phyloP scores from a whole-genome alignment of 257 asterid genomes.

The Craterostigma plantagineum region DNA sequence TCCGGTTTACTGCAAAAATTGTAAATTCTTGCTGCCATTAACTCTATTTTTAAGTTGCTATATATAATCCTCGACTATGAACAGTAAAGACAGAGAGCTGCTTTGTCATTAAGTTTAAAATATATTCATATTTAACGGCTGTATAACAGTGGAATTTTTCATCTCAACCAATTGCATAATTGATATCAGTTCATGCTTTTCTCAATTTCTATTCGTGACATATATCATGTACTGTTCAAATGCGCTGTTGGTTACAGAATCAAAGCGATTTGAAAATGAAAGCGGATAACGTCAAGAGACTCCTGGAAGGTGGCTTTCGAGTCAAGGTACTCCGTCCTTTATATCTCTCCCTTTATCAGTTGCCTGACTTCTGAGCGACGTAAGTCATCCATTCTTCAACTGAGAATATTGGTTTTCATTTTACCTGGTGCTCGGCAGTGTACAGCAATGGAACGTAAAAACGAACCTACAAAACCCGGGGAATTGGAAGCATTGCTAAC shows the following conservation, averaged over 20 bases:
- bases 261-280: slow-evolving; percentile 54
- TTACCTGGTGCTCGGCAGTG: slow-evolving; percentile 38
- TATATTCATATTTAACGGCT: too few relatives aligned
- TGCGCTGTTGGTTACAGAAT: slow-evolving; percentile 26
- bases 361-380: not conserved
- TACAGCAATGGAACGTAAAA: slow-evolving; percentile 23
- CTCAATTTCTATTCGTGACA: slow-evolving; percentile 9
- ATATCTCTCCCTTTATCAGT: too few relatives aligned
- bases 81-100: not conserved
- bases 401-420: slow-evolving; percentile 8
- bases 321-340: slow-evolving; percentile 43
- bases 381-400: too few relatives aligned
- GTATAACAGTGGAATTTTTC: too few relatives aligned
- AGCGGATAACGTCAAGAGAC: slow-evolving; percentile 65
- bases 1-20: slow-evolving; percentile 62
- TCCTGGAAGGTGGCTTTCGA: slow-evolving; percentile 63
- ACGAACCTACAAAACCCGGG: slow-evolving; percentile 13
- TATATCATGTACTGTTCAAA: too few relatives aligned
- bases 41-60: not conserved
- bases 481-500: slow-evolving; percentile 35
- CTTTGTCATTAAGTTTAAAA: too few relatives aligned
- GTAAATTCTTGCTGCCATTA: slow-evolving; percentile 28
- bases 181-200: slow-evolving; percentile 6
- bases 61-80: not conserved
- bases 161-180: too few relatives aligned